Conservation (phyloP, 495 filamentous ascomycete genomes). For the Astrothelium macrocarpum region DNA sequence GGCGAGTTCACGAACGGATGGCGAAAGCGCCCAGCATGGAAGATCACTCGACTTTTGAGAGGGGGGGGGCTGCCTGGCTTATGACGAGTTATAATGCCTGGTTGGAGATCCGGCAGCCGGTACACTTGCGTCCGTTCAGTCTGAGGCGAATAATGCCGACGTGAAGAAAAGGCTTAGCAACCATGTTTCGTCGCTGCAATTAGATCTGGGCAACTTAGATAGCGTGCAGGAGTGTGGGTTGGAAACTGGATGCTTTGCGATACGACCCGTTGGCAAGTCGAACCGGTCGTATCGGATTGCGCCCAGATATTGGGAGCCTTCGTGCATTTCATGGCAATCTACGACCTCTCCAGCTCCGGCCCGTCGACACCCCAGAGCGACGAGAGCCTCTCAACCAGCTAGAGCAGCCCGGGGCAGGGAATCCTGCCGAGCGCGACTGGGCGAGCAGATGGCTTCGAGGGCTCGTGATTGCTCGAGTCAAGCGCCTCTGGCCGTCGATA, state of each 20-base stretch:
- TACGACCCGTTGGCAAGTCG: neutral
- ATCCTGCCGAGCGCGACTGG: neutral
- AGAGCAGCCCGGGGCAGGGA: neutral
- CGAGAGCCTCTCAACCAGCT: neutral
- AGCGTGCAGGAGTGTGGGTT: neutral
- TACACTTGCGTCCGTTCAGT: neutral
- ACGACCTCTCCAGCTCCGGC: neutral
- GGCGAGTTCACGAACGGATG: constrained; percentile 7
- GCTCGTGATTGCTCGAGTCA: constrained; percentile 5
- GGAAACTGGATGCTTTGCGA: neutral
- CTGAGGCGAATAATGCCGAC: constrained; percentile 1
- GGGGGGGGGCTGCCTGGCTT: neutral
- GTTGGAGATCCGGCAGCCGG: neutral
- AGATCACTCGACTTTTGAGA: neutral
- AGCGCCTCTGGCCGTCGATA: neutral
- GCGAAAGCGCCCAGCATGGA: constrained; percentile 2
- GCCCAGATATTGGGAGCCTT: neutral
- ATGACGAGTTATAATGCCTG: neutral
- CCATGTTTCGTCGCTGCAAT: constrained; percentile 6
- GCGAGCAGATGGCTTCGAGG: neutral
- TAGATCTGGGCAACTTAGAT: neutral
- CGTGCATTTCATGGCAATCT: neutral
- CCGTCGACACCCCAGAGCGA: neutral
- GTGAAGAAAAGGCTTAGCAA: neutral
- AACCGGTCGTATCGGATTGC: constrained; percentile 5